These are phyloP conservation scores for Cairneyella variabilis DNA, from an alignment of 495 filamentous ascomycete genomes.

Conservation along the genomic window DNA sequence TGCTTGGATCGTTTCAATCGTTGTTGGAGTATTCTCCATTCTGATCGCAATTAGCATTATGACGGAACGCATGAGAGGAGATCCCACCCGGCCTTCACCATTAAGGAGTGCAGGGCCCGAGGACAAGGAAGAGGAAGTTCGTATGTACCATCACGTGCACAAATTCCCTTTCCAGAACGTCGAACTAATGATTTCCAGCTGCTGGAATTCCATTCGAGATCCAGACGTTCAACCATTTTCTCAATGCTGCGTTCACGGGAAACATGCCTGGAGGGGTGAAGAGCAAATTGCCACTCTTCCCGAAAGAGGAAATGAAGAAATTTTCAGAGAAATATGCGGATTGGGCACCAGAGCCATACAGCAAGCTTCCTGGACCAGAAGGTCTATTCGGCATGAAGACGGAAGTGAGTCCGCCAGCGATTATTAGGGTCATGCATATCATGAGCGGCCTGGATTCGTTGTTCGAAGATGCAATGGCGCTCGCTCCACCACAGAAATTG, in stretches of 20 bases:
- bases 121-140: neutral
- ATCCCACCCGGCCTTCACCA: neutral
- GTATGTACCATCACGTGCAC: neutral
- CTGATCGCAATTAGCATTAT: neutral
- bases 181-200: neutral
- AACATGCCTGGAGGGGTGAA: slow-evolving; percentile 5
- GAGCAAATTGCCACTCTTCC: slow-evolving; percentile 7
- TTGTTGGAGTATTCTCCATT: neutral
- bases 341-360: slow-evolving; percentile 19
- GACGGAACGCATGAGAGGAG: neutral
- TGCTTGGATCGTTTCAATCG: neutral
- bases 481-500: neutral
- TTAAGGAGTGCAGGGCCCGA: neutral
- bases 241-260: slow-evolving; percentile 2
- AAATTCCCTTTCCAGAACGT: neutral
- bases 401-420: slow-evolving; percentile 6
- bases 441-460: slow-evolving; percentile 8
- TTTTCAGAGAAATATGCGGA: slow-evolving; percentile 6
- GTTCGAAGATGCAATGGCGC: neutral
- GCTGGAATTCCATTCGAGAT: neutral
- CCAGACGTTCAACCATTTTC: slow-evolving; percentile 3
- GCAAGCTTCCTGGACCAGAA: neutral
- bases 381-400: neutral
- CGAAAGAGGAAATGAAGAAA: neutral
- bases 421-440: slow-evolving; percentile 5